Evolutionary conservation across 306 rosid species (phyloP), one percentile per base, ranked within the genome.

Genomic region (Gynostemma pentaphyllum): DNA sequence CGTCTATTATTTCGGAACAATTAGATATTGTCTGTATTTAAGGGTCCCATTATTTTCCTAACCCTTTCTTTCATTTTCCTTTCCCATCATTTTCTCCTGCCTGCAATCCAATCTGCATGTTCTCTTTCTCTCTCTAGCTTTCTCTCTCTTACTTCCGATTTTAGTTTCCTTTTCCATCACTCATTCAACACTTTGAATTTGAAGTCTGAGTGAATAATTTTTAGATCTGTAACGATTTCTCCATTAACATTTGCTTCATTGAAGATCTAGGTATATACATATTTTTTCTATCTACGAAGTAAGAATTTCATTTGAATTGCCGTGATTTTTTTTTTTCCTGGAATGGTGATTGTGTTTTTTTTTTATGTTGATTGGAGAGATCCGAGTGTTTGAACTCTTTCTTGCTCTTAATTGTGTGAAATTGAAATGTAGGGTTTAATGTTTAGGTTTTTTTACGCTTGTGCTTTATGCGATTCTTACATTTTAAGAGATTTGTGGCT

Each of bases 141-240:
- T 39, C 32, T 37, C 64, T 57, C 29, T 39, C 3, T 5, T 8
- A 14, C 44, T 53, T 10, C 10, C 23, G 1, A 44, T 18, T 29
- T 37, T 24, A 5, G 19, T 23, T 15, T 22, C 28, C n/a, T 26
- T 30, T 44, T 47, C 47, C 69, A 27, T 46, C 54, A 3, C 47
- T n/a, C 27, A 15, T 27, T 1, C 39, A 52, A 7, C 41, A 23
- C 66, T 61, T n/a, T n/a, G n/a, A n/a, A n/a, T n/a, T n/a, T n/a
- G n/a, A n/a, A n/a, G n/a, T n/a, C n/a, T n/a, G n/a, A n/a, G n/a
- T n/a, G n/a, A n/a, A n/a, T n/a, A n/a, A 50, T 32, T 22, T 73
- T 18, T 47, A 78, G 86, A 81, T 81, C 86, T 81, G 83, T 66
- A 46, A 36, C 57, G 40, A 46, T n/a, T 67, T 34, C 32, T 37